Evolutionary conservation across 2,329 filamentous ascomycete species (phyloP), one percentile per base, ranked within the genome.

Genomic region (Magnaporthiopsis poae): DNA sequence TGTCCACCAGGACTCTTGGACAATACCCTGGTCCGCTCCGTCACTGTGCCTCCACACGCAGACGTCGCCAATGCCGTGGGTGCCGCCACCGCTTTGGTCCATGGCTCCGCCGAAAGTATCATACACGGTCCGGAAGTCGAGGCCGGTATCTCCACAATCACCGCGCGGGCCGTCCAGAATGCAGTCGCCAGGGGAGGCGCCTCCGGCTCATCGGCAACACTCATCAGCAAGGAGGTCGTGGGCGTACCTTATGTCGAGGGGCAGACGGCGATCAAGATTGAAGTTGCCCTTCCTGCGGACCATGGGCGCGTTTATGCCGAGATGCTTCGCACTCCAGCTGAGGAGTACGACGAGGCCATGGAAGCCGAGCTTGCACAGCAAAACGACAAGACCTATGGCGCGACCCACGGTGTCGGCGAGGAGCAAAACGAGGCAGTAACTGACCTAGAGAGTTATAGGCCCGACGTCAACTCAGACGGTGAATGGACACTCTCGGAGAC

Each of bases 31-130:
- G 82, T 88, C 1, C 46, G 31, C 18, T 31, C 33, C 18, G 63
- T 60, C 15, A 9, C 27, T 15, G 74, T 86, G 61, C 85, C 83
- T 69, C 85, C 85, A 0, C 75, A 80, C 60, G 86, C 80, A 77
- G 81, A 80, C 3, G 84, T 88, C 1, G 86, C 87, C 11, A 89
- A 89, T 71, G 86, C 86, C 0, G 86, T 89, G 12, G 86, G 86
- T 1, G 86, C 86, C 11, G 86, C 86, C 0, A 86, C 85, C 67
- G 84, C 86, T 1, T 77, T 84, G 59, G 84, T 88, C 2, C 86
- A 83, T 67, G 81, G 82, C 1, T 80, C 82, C 0, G 77, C 83
- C 12, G 82, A 85, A 67, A 80, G 79, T 0, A 78, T 84, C 31
- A 79, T 81, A 80, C 0, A 84, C 81, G 0, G 81, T 80, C 66